Percentiles rank a stretch among this genome's conserved stretches.
These are phyloP conservation scores for Tolypocladium guangdongense DNA, from an alignment of 2,329 filamentous ascomycete species.

Conservation along the genomic window DNA sequence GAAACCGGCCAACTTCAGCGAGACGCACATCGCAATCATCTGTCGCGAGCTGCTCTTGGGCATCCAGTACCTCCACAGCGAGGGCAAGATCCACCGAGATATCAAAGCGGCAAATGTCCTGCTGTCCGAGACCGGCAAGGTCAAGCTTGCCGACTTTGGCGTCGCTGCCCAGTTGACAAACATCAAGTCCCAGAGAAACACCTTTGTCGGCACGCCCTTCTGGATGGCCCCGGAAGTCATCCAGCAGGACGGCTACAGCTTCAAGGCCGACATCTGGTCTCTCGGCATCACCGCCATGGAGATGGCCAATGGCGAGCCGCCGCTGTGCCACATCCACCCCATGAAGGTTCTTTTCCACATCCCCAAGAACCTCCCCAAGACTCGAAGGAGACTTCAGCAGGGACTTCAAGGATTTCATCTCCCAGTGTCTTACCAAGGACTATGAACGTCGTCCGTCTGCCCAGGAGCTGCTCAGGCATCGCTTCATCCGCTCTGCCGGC, in stretches of 20 bases:
- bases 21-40: constrained; percentile 86
- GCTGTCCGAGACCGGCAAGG: constrained; percentile 80
- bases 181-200: constrained; percentile 95
- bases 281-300: constrained; percentile 87
- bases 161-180: constrained; percentile 94
- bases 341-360: constrained; percentile 94
- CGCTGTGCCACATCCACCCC: constrained; percentile 72
- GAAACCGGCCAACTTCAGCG: constrained; percentile 80
- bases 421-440: constrained; percentile 85
- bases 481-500: constrained; percentile 77
- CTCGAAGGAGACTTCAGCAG: constrained; percentile 79
- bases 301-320: constrained; percentile 80
- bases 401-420: constrained; percentile 90
- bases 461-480: constrained; percentile 76
- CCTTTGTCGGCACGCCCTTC: constrained; percentile 93
- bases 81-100: constrained; percentile 92
- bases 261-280: constrained; percentile 91
- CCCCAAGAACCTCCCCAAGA: constrained; percentile 75
- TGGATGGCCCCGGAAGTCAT: constrained; percentile 98
- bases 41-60: constrained; percentile 84
- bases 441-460: constrained; percentile 75
- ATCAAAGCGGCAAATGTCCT: constrained; percentile 95
- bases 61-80: constrained; percentile 83
- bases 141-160: constrained; percentile 95
- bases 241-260: constrained; percentile 71